Evolutionary conservation across 495 filamentous ascomycete species (phyloP).

Genomic region (Chaetomium tenue): DNA sequence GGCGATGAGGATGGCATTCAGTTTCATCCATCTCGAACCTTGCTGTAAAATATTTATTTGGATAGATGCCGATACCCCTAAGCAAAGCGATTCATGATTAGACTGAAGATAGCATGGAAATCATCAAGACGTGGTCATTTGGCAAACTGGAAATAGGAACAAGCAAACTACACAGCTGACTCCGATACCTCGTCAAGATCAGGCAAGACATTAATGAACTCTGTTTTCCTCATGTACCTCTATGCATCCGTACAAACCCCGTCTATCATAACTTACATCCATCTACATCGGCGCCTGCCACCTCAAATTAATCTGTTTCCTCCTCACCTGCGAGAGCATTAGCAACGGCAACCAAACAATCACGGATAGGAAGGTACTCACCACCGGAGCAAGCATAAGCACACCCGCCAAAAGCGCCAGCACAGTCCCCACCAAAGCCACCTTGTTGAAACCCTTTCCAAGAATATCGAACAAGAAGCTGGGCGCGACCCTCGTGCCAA

Average conservation of each 20-base stretch:
- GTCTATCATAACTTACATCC: background rate
- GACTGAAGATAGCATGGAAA: too few relatives aligned
- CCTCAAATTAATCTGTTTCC: slow-evolving; percentile 32
- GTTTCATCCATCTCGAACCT: background rate
- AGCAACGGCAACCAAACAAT: slow-evolving; percentile 3
- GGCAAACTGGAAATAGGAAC: too few relatives aligned
- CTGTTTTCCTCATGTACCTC: background rate
- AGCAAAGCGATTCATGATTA: too few relatives aligned
- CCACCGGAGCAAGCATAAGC: slow-evolving; percentile 76
- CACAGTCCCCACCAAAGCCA: slow-evolving; percentile 80
- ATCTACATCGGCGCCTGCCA: slow-evolving; percentile 30
- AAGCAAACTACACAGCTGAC: background rate
- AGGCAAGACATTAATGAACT: background rate
- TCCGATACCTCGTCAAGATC: background rate
- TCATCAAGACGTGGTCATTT: too few relatives aligned
- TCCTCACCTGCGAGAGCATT: slow-evolving; percentile 26
- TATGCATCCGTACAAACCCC: background rate
- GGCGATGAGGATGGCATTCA: too few relatives aligned
- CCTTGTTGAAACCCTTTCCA: slow-evolving; percentile 87
- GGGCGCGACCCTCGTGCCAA: slow-evolving; percentile 78
- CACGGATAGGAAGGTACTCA: slow-evolving; percentile 46
- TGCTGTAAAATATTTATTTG: background rate
- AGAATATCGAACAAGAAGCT: slow-evolving; percentile 88
- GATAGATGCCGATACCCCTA: too few relatives aligned
- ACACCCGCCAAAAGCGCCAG: slow-evolving; percentile 72